Conservation (phyloP, 2,329 filamentous ascomycete genomes). For the Whalleya microplaca region DNA sequence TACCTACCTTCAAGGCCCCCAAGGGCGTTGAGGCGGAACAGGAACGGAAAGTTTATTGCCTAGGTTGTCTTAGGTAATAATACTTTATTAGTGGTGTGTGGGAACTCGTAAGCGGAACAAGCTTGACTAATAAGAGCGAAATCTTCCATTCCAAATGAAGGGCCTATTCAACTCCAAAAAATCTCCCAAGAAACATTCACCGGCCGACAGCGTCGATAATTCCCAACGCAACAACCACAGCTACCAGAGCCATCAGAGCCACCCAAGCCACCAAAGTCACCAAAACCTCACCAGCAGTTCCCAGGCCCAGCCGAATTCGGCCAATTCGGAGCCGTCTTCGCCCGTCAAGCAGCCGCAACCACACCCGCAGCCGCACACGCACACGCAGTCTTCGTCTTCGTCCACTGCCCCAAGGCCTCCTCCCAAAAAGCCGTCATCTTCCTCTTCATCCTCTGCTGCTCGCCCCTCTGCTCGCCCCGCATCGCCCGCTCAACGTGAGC, state of each 20-base stretch:
- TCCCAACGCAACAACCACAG: slow-evolving; percentile 27
- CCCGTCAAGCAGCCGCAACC: slow-evolving; percentile 24
- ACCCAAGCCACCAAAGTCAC: no score
- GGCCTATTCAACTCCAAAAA: slow-evolving; percentile 41
- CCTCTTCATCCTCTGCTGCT: no score
- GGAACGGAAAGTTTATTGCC: slow-evolving; percentile 12
- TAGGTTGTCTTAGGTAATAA: slow-evolving; percentile 29
- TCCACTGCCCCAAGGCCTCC: slow-evolving; percentile 25
- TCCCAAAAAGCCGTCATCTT: slow-evolving; percentile 31
- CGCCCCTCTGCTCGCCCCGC: slow-evolving; percentile 34
- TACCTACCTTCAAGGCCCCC: slow-evolving; percentile 11
- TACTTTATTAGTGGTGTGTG: slow-evolving; percentile 29
- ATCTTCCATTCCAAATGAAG: slow-evolving; percentile 39
- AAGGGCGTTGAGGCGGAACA: slow-evolving; percentile 19
- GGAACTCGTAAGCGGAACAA: slow-evolving; percentile 12
- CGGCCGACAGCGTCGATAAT: slow-evolving; percentile 36
- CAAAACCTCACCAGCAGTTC: slow-evolving; percentile 25
- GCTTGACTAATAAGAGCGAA: slow-evolving; percentile 9
- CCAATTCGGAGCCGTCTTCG: slow-evolving; percentile 29
- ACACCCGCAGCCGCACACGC: neutral
- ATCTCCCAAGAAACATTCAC: slow-evolving; percentile 37
- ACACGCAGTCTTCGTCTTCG: neutral
- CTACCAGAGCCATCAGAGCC: no score
- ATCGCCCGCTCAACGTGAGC: slow-evolving; percentile 34
- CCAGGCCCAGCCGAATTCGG: no score